Evolutionary conservation across 2,329 filamentous ascomycete species (phyloP).

Genomic region (Didymella exigua): DNA sequence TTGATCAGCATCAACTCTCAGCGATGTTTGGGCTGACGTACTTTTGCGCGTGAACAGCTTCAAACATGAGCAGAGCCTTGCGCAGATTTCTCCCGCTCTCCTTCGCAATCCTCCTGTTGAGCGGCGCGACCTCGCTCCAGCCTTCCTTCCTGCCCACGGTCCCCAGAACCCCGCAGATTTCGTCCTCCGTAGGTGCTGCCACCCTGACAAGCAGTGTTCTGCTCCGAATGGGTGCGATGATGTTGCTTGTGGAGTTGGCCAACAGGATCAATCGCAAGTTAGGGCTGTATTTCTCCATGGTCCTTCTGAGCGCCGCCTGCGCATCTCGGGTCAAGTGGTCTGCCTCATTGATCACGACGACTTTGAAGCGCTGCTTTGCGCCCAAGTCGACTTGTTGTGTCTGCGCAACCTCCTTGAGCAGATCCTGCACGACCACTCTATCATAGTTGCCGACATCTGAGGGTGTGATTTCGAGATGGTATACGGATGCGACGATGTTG

Average conservation of each 20-base stretch:
- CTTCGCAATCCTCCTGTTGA: constrained; percentile 84
- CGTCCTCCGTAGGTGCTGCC: constrained; percentile 80
- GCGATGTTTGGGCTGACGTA: constrained; percentile 53
- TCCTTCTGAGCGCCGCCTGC: constrained; percentile 89
- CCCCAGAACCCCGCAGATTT: constrained; percentile 79
- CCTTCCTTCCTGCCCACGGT: constrained; percentile 77
- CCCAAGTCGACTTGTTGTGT: constrained; percentile 97
- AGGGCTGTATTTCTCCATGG: constrained; percentile 99
- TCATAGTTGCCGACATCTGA: constrained; percentile 97
- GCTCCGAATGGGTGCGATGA: constrained; percentile 96
- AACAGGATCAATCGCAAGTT: constrained; percentile 90
- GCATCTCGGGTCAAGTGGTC: constrained; percentile 93
- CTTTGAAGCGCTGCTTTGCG: constrained; percentile 93
- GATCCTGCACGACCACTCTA: constrained; percentile 90
- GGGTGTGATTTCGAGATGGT: constrained; percentile 97
- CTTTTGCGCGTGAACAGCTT: constrained; percentile 97
- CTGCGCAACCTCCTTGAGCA: constrained; percentile 96
- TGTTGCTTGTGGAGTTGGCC: constrained; percentile 96
- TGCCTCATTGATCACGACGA: constrained; percentile 98
- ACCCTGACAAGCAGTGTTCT: constrained; percentile 91
- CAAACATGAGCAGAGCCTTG: constrained; percentile 92
- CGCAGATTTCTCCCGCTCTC: constrained; percentile 92
- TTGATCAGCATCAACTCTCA: constrained; percentile 13
- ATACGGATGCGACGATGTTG: constrained; percentile 96
- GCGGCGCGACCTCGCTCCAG: constrained; percentile 74